A percentile compares a stretch with the other conserved stretches of the same genome.
phyloP scores from a whole-genome alignment of 176 grass and related monocot genomes.

The Panicum miliaceum region DNA sequence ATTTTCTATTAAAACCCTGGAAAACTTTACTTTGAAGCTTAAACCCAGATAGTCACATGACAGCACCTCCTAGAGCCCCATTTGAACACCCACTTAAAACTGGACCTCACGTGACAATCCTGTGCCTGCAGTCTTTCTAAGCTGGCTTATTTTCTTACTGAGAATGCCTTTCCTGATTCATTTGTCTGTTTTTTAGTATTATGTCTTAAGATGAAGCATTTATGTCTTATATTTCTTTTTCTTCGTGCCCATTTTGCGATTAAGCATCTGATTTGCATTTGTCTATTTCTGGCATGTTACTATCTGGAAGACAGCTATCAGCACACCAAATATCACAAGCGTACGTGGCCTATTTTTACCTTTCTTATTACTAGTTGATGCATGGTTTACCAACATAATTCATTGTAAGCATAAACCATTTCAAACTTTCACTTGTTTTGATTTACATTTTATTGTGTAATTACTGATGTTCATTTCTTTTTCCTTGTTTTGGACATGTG shows the following conservation, averaged over 20 bases:
- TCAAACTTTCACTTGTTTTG: not conserved
- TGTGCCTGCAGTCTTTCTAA: not conserved
- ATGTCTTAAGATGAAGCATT: constrained; percentile 6
- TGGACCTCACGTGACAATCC: not conserved
- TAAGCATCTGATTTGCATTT: constrained; percentile 46
- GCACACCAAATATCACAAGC: constrained; percentile 99
- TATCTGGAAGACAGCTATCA: constrained; percentile 86
- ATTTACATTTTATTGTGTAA: not conserved
- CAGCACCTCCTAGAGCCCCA: not conserved
- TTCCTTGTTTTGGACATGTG: not conserved
- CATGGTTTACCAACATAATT: not conserved
- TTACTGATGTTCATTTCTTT: not conserved
- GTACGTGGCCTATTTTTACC: constrained; percentile 58
- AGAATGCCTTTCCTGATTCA: not conserved
- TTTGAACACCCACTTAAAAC: not conserved
- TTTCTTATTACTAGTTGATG: constrained; percentile 14
- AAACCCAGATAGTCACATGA: constrained; percentile 2
- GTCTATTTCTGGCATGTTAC: constrained; percentile 52
- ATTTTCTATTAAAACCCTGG: not conserved
- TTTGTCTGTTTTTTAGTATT: not conserved
- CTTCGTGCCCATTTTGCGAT: not conserved
- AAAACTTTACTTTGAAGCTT: not conserved
- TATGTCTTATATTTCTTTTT: not conserved
- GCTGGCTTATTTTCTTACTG: constrained; percentile 6
- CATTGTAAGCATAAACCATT: not conserved